Evolutionary conservation across 257 asterid genomes (phyloP).

Genomic region (Forsythia suspensa): DNA sequence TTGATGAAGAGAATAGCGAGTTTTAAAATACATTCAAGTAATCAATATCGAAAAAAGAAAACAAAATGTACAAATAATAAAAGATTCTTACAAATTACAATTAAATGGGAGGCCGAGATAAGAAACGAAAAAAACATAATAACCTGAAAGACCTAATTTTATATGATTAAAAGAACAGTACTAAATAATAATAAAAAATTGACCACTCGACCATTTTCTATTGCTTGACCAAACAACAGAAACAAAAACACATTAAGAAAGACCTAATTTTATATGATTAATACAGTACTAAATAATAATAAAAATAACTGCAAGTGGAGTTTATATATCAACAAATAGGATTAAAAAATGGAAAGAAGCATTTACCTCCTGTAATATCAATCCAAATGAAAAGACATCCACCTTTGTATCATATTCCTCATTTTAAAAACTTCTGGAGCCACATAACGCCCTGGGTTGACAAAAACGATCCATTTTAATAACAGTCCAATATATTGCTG

Average conservation of each 20-base stretch:
- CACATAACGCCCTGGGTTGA: constrained; percentile 64
- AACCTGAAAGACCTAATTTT: neutral
- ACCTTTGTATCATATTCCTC: constrained; percentile 85
- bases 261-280: no score
- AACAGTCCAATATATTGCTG: constrained; percentile 9
- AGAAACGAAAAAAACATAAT: neutral
- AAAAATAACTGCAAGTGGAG: no score
- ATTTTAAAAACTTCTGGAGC: constrained; percentile 90
- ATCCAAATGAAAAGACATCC: constrained; percentile 87
- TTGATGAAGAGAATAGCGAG: no score
- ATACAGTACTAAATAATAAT: no score
- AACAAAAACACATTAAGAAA: no score
- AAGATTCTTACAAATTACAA: neutral
- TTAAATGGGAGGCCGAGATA: no score
- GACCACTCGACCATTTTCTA: neutral
- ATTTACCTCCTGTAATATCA: constrained; percentile 82
- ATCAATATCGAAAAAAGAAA: no score
- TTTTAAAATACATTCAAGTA: no score
- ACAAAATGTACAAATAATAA: neutral
- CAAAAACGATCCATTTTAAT: constrained; percentile 10
- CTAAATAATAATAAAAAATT: neutral
- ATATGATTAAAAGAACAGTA: neutral
- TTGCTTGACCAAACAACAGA: neutral
- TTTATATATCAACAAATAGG: neutral
- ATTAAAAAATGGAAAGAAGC: constrained; percentile 4